Evolutionary conservation across 1,284 basidiomycete species (phyloP).

Genomic region (Tausonia pullulans): DNA sequence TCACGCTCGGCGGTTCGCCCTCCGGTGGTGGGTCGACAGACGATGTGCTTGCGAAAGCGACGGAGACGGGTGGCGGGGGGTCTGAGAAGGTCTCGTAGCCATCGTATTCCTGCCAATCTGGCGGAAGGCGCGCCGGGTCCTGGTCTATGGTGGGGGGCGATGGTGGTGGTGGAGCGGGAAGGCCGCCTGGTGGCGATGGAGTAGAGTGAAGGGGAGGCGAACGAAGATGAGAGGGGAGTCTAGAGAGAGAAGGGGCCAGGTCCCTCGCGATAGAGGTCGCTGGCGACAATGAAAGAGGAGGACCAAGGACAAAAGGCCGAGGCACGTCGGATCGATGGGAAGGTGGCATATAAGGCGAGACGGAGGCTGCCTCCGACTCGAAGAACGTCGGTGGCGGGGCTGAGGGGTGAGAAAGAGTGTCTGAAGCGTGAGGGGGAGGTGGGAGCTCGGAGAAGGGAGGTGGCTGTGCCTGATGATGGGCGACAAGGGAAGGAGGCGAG

Average conservation of each 20-base stretch:
- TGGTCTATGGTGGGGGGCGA: neutral
- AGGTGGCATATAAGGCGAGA: neutral
- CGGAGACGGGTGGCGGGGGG: constrained; percentile 30
- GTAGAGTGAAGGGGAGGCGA: neutral
- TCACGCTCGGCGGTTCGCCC: constrained; percentile 24
- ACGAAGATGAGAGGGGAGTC: neutral
- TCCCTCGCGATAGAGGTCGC: neutral
- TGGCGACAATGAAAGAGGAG: neutral
- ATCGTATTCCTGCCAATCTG: constrained; percentile 29
- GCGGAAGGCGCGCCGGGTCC: constrained; percentile 5
- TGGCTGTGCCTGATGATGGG: neutral
- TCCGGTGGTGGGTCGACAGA: constrained; percentile 34
- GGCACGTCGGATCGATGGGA: neutral
- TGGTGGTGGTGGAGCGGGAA: neutral
- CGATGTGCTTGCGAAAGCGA: constrained; percentile 28
- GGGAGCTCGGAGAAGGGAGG: constrained; percentile 15
- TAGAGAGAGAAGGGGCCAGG: neutral
- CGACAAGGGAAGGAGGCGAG: neutral
- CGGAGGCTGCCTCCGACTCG: neutral
- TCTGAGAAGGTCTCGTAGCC: constrained; percentile 36
- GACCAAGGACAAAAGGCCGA: neutral
- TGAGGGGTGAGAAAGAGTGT: neutral
- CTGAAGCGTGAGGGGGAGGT: neutral
- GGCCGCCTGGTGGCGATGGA: neutral
- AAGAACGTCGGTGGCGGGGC: constrained; percentile 9